These are phyloP conservation scores for Entomophthora muscae DNA, from an alignment of 371 early-diverging fungal genomes.

Conservation along the genomic window DNA sequence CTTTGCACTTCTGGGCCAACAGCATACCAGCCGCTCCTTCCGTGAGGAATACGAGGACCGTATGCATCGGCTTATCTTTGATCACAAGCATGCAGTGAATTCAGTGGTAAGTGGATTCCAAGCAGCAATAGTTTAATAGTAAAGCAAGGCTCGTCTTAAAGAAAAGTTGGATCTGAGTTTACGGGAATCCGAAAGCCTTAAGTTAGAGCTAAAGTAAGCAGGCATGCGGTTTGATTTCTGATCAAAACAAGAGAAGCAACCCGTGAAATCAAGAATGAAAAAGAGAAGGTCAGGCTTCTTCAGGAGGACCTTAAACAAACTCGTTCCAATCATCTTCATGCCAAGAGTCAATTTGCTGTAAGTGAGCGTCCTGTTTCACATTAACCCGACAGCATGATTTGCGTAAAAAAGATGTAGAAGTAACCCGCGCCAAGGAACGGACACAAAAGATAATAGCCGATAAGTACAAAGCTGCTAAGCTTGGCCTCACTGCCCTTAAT, in stretches of 20 bases:
- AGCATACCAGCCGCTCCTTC: not conserved
- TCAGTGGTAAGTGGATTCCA: not conserved
- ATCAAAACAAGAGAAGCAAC: not conserved
- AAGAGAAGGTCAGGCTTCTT: not conserved
- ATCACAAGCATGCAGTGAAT: not conserved
- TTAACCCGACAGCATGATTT: slow-evolving; percentile 19
- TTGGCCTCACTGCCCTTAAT: slow-evolving; percentile 17
- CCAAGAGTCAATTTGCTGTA: not conserved
- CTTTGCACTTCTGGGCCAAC: not conserved
- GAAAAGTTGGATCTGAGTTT: not conserved
- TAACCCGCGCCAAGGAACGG: slow-evolving; percentile 19
- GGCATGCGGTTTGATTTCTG: not conserved
- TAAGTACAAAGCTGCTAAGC: slow-evolving; percentile 17
- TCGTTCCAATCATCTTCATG: not conserved
- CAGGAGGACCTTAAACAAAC: not conserved
- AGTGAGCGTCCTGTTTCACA: not conserved
- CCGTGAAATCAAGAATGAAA: not conserved
- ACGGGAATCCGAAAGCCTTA: not conserved
- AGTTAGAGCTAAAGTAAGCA: not conserved
- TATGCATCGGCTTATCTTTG: not conserved
- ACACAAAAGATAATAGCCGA: slow-evolving; percentile 24
- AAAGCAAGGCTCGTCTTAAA: not conserved
- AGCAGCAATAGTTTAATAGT: not conserved
- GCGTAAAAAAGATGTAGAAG: slow-evolving; percentile 23
- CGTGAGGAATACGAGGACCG: not conserved